Base-by-base conservation (phyloP, 2,329 filamentous ascomycete species). In the Fusarium succisae region DNA sequence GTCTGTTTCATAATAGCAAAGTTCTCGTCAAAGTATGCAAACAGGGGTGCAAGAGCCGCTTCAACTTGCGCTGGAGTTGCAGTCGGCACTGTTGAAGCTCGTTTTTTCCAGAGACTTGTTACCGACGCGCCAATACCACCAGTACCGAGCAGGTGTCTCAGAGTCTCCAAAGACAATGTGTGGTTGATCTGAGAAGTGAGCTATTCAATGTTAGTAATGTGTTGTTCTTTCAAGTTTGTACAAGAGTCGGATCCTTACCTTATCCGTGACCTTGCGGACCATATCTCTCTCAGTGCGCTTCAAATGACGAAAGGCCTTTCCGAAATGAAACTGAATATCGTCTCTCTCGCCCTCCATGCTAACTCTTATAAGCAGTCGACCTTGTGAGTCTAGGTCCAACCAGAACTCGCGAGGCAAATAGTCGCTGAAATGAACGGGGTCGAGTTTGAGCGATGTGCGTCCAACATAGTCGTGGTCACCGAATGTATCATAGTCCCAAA, bases 1-100 rank as follows among this genome's bases (percentile, higher is more conserved):
- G 96, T 98, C 82, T 96, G 91, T 84, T 98, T 98, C 95, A 99
- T 98, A 77, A 98, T 98, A 67, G 95, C 94, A 83, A 99, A 99
- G 79, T 99, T 99, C 81, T 98, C 96, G 81, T 99, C 94, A 80
- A 99, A 99, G 82, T 99, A 99, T 61, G 91, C 90, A 80, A 98
- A 96, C 2, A 99, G 88, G 9, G 95, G 93, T 76, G 93, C 91
- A 18, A 99, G 86, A 2, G 94, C 94, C 76, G 92, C 92, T 74
- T 94, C 92, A 26, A 98, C 88, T 68, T 98, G 94, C 12, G 87
- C 88, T 38, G 90, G 89, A 2, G 94, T 92, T 15, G 92, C 86
- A 3, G 88, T 87, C 54, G 90, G 87, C 50, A 86, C 80, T 12
- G 85, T 82, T 1, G 89, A 89, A 60, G 86, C 83, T 39, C 90